Conservation (phyloP, 83 land plant genomes). For the Diphasiastrum complanatum region DNA sequence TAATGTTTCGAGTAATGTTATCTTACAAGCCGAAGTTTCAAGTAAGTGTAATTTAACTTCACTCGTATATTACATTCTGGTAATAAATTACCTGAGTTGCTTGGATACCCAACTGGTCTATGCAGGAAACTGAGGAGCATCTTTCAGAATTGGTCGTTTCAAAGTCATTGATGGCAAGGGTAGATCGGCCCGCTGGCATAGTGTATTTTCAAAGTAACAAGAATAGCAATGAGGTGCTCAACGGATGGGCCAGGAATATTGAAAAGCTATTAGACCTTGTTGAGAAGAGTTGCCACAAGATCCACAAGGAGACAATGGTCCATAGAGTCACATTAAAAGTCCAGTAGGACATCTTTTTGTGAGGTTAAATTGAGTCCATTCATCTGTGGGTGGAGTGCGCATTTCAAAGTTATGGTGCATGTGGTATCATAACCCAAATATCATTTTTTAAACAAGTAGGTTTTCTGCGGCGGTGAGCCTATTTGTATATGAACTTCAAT, state of each 20-base stretch:
- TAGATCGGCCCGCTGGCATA: conserved; percentile 84
- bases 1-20: no score
- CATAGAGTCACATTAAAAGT: conserved; percentile 81
- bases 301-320: conserved; percentile 98
- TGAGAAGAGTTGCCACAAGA: conserved; percentile 98
- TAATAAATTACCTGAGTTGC: no score
- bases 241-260: conserved; percentile 82
- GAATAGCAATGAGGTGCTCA: conserved; percentile 86
- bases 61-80: neutral
- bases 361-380: neutral
- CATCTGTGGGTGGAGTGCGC: no score
- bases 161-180: conserved; percentile 75
- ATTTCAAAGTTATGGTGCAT: no score
- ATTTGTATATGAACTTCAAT: no score
- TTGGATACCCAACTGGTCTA: no score
- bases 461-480: no score
- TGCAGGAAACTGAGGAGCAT: conserved; percentile 91
- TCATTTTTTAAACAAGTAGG: no score
- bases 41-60: conserved; percentile 8
- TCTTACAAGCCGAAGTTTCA: no score
- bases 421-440: no score
- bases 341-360: conserved; percentile 9
- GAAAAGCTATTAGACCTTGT: conserved; percentile 95
- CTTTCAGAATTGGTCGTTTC: conserved; percentile 97
- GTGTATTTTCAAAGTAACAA: conserved; percentile 63